Percentiles rank a stretch among this genome's conserved stretches.
Conservation (phyloP, 768 basidiomycete species). For the Multifurca ochricompacta region DNA sequence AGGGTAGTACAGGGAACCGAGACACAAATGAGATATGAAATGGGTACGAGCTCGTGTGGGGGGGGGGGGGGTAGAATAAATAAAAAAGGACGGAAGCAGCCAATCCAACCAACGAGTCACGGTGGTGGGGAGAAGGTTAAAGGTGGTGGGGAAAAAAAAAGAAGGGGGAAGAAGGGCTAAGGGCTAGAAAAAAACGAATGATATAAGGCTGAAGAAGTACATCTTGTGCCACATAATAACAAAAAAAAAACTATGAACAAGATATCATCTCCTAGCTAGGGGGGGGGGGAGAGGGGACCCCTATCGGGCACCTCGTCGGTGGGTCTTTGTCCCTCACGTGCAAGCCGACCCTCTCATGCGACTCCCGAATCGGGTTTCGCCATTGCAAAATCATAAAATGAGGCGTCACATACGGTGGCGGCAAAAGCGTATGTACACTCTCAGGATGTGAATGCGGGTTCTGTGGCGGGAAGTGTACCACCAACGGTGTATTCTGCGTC, state of each 20-base stretch:
- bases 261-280: too few species aligned
- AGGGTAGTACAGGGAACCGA: slow-evolving; percentile 2
- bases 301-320: slow-evolving; percentile 1
- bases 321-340: slow-evolving; percentile 22
- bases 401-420: slow-evolving; percentile 60
- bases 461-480: slow-evolving; percentile 57
- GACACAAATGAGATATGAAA: not conserved
- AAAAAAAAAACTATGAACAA: not conserved
- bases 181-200: not conserved
- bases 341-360: slow-evolving; percentile 57
- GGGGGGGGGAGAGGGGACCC: too few species aligned
- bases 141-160: not conserved
- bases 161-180: too few species aligned
- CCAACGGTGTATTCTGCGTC: slow-evolving; percentile 35
- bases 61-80: not conserved
- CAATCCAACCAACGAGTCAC: too few species aligned
- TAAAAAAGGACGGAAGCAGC: not conserved
- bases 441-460: slow-evolving; percentile 49
- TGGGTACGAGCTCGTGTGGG: too few species aligned
- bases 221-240: not conserved
- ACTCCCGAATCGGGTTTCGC: slow-evolving; percentile 60
- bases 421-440: slow-evolving; percentile 60
- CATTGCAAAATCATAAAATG: slow-evolving; percentile 63
- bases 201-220: slow-evolving; percentile 1
- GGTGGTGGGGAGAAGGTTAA: too few species aligned